Evolutionary conservation across 1,284 basidiomycete species (phyloP).

Genomic region (Leccinum solheimii): DNA sequence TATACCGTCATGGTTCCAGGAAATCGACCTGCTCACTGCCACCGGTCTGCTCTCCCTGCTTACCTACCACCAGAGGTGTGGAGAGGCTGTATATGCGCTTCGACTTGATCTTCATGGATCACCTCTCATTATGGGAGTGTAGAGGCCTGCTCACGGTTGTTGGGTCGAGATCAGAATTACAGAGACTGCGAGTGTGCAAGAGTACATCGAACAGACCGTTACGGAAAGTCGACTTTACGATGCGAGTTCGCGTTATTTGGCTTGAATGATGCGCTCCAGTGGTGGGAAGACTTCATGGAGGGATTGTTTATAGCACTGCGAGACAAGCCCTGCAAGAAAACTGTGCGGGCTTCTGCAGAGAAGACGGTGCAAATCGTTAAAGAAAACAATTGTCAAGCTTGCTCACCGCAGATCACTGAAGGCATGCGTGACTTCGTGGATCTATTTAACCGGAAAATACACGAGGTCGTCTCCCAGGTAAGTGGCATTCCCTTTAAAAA

Average conservation of each 20-base stretch:
- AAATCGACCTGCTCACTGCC: conserved; percentile 18
- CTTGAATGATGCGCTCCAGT: not conserved
- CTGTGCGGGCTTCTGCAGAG: conserved; percentile 3
- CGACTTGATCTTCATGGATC: not conserved
- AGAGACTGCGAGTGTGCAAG: not conserved
- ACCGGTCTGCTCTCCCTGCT: conserved; percentile 22
- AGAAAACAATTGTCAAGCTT: not conserved
- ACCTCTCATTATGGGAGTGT: not conserved
- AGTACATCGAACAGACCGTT: not conserved
- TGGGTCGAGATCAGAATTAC: not conserved
- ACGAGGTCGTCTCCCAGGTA: not conserved
- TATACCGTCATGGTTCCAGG: conserved; percentile 21
- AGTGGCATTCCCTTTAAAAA: not conserved
- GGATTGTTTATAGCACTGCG: conserved; percentile 3
- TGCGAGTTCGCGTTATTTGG: not conserved
- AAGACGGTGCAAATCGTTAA: not conserved
- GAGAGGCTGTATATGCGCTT: not conserved
- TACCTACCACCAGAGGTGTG: conserved; percentile 12
- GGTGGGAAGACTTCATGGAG: conserved; percentile 21
- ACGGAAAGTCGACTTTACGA: not conserved
- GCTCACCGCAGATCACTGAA: not conserved
- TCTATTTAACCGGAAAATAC: not conserved
- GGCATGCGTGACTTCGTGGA: not conserved
- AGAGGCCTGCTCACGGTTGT: not conserved
- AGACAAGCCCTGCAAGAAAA: conserved; percentile 18